Conservation (phyloP, 305 asterid genomes). For the Withania somnifera region DNA sequence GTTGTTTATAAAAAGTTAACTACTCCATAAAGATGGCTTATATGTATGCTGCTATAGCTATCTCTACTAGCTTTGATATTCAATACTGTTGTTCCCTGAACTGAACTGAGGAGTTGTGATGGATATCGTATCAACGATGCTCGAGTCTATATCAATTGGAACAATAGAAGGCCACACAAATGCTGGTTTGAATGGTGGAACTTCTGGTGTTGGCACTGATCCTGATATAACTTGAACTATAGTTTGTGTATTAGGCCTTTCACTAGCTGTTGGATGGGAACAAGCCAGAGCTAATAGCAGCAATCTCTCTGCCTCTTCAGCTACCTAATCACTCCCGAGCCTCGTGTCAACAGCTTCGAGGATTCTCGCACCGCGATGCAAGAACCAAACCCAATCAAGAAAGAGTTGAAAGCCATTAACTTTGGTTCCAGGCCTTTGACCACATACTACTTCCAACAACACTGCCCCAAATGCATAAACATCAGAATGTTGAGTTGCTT, state of each 20-base stretch:
- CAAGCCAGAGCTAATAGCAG: constrained; percentile 15
- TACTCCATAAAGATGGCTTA: background rate
- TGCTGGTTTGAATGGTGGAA: constrained; percentile 24
- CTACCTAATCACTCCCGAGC: background rate
- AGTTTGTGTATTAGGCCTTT: constrained; percentile 19
- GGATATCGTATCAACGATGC: background rate
- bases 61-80: background rate
- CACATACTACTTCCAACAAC: constrained; percentile 18
- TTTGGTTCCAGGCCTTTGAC: constrained; percentile 17
- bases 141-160: constrained; percentile 1
- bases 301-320: constrained; percentile 14
- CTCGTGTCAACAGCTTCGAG: constrained; percentile 9
- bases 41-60: background rate
- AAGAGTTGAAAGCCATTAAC: constrained; percentile 14
- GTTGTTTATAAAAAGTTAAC: background rate
- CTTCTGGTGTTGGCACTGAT: constrained; percentile 7
- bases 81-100: constrained; percentile 2
- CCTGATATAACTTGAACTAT: constrained; percentile 17
- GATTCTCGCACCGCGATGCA: constrained; percentile 12
- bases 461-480: constrained; percentile 24
- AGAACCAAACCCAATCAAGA: constrained; percentile 25
- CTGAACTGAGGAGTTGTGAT: constrained; percentile 6
- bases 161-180: constrained; percentile 19
- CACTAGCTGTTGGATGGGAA: constrained; percentile 16
- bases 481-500: constrained; percentile 14